Base-by-base conservation (phyloP, 495 filamentous ascomycete species). In the Lineolata rhizophorae region DNA sequence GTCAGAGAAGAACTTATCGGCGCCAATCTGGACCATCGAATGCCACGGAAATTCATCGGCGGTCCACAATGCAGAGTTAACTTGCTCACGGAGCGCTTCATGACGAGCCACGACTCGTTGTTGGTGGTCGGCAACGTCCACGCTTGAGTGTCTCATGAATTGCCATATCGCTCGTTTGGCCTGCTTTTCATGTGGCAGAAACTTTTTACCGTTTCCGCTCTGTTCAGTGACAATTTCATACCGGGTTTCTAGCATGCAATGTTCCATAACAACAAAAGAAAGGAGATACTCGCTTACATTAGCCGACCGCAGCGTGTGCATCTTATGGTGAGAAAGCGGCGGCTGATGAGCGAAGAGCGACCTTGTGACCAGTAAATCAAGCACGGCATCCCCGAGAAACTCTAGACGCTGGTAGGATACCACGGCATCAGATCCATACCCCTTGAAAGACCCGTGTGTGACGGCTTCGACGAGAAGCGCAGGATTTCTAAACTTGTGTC, bases 1-100 rank as follows among this genome's bases (percentile, higher is more conserved):
- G 45, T 97, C 85, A 0, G 76, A 87, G 52, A 78, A 72, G 58
- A 79, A 78, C 40, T 94, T 95, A 16, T 68, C 69, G 1, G 74
- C 58, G 19, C 65, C 56, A 1, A 92, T 59, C 0, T 61, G 54
- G 0, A 65, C 52, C 13, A 97, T 67, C 0, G 61, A 43, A 1
- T 63, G 55, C 85, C 85, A 97, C 0, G 85, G 87, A 42, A 82
- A 83, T 15, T 52, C 44, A 0, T 26, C 20, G 11, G 57, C 64
- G 18, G 49, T 30, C 0, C 51, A 18, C 2, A 90, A 50, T 0
- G 56, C 65, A 0, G 51, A 30, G 0, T 47, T 26, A 28, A 94
- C 68, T 0, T 41, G 36, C 0, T 50, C 49, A 16, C 69, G 56
- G 29, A 72, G 47, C 2, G 25, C 21, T 0, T 43, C 24, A 46